Conservation (phyloP, 2,329 filamentous ascomycete species). For the Calonectria montana region DNA sequence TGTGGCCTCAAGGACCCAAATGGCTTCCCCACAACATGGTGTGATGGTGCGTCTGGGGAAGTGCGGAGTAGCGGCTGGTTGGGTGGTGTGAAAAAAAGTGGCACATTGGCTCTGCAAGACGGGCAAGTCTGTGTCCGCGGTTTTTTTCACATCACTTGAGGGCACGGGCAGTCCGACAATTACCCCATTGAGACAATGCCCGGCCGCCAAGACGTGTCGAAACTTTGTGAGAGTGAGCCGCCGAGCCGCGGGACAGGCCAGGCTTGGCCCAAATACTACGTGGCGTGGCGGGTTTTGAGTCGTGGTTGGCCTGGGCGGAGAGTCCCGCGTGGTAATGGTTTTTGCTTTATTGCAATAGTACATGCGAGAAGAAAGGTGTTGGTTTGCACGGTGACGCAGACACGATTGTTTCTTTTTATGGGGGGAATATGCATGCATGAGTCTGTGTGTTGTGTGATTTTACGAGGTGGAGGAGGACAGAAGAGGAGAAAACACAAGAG, state of each 20-base stretch:
- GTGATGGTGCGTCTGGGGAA: constrained; percentile 12
- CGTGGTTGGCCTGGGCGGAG: neutral
- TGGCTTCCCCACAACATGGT: constrained; percentile 1
- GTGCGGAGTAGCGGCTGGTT: neutral
- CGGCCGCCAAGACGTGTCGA: constrained; percentile 26
- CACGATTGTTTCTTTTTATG: neutral
- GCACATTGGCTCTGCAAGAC: neutral
- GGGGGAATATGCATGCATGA: neutral
- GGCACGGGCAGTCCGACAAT: constrained; percentile 27
- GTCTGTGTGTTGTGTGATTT: neutral
- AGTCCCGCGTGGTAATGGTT: neutral
- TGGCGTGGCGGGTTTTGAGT: neutral
- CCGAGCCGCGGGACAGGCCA: constrained; percentile 1
- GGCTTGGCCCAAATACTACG: constrained; percentile 1
- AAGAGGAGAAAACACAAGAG: neutral
- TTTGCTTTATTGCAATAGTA: neutral
- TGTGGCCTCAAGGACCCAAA: neutral
- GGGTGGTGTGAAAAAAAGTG: constrained; percentile 3
- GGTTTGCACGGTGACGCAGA: neutral
- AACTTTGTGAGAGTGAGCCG: constrained; percentile 3
- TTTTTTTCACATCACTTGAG: constrained; percentile 2
- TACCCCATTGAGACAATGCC: constrained; percentile 32
- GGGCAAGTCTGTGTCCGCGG: neutral
- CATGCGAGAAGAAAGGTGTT: neutral
- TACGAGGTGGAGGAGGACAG: neutral